Evolutionary conservation across 1,284 basidiomycete genomes (phyloP), one percentile per base, ranked within the genome.

Genomic region (Retiboletus flavoniger): DNA sequence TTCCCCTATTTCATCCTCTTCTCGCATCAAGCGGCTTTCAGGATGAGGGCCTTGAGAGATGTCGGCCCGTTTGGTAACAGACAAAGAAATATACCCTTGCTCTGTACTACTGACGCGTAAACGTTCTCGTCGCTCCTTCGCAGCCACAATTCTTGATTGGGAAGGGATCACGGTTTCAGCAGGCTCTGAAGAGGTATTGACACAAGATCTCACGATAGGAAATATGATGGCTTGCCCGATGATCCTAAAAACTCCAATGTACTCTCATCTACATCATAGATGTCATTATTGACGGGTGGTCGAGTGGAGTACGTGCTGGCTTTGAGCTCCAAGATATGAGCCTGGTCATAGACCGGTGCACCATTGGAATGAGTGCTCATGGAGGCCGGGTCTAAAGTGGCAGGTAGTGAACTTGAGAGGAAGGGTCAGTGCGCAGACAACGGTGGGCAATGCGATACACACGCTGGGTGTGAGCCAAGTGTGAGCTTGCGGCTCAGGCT

Each of bases 1-100:
- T 63, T 97, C 93, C 1, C 93, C 95, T 2, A 92, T 70, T 62
- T 96, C 93, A 68, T 98, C 95, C 41, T 97, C 95, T 71, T 98
- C 95, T 50, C 95, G 75, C 72, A 94, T 75, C 16, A 98, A 74
- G 16, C 95, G 80, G 64, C 91, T 94, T 63, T 92, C 91, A 10
- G 92, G 93, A 78, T 94, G 92, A n/a, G 92, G 91, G 0, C 91
- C 91, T 61, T 81, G 76, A 16, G 78, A 68, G 29, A 74, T 72
- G 28, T 84, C 80, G 43, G 72, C 64, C 59, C 78, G 71, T 62
- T 80, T 80, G 10, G 80, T 78, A 2, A 93, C 78, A 10, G 88
- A 86, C 10, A 98, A 74, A 0, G 93, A 91, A 32, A 98, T 92
- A 61, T 84, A 97, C 45, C 94, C 93, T 44, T 91, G 87, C 38